Evolutionary conservation across 1,139 yeast species (phyloP).

Genomic region (Diutina neorugosa): DNA sequence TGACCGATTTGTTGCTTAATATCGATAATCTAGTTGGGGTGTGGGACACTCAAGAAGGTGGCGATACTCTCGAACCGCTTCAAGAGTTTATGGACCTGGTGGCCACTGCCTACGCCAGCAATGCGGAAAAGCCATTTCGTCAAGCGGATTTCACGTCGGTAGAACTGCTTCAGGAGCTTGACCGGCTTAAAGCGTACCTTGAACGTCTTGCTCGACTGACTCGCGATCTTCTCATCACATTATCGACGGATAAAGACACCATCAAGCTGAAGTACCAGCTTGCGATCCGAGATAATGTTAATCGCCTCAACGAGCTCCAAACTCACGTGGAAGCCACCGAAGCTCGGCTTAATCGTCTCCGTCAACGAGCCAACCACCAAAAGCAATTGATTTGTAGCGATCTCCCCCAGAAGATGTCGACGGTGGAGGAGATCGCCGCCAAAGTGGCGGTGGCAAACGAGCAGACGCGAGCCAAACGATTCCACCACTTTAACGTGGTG

Average conservation of each 20-base stretch:
- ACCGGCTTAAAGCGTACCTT: background rate
- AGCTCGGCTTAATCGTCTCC: constrained; percentile 16
- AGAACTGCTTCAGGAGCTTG: background rate
- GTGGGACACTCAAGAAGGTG: background rate
- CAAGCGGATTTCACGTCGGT: background rate
- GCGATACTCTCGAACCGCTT: background rate
- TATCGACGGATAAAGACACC: constrained; percentile 6
- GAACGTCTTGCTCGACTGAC: background rate
- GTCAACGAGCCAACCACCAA: constrained; percentile 15
- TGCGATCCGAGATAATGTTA: constrained; percentile 19
- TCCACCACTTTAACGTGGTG: constrained; percentile 12
- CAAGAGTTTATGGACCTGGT: constrained; percentile 3
- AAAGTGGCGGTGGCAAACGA: constrained; percentile 18
- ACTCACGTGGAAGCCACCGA: constrained; percentile 18
- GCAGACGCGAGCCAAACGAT: constrained; percentile 15
- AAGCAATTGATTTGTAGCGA: constrained; percentile 17
- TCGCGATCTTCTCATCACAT: background rate
- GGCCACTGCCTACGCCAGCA: constrained; percentile 1
- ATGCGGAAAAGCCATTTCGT: background rate
- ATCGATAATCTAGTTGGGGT: background rate
- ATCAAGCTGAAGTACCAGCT: constrained; percentile 15
- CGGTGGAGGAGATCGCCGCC: constrained; percentile 21
- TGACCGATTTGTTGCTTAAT: background rate
- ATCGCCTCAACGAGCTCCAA: constrained; percentile 18
- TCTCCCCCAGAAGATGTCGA: constrained; percentile 19